Evolutionary conservation across 805 yeast genomes (phyloP).

Genomic region (Wickerhamiella sergipiensis): DNA sequence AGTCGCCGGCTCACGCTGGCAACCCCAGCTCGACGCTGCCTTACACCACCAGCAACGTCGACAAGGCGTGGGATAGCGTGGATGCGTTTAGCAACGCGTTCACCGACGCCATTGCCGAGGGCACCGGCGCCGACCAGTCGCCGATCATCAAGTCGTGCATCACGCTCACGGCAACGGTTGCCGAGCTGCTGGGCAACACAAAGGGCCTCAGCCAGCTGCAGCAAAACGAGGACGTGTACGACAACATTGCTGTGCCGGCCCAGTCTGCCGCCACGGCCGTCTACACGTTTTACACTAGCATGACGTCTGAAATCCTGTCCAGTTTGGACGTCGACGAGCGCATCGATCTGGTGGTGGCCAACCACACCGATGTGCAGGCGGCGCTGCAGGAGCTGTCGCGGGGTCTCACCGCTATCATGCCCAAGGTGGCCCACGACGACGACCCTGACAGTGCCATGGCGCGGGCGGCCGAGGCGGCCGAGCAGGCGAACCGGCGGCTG

Average conservation of each 20-base stretch:
- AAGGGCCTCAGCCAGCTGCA: constrained; percentile 55
- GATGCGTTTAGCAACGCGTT: constrained; percentile 72
- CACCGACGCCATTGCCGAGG: constrained; percentile 65
- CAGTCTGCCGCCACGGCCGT: constrained; percentile 46
- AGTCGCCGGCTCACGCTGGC: constrained; percentile 67
- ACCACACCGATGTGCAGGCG: constrained; percentile 63
- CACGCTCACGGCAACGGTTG: constrained; percentile 44
- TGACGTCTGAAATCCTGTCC: constrained; percentile 41
- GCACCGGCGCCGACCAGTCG: constrained; percentile 46
- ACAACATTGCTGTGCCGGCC: constrained; percentile 41
- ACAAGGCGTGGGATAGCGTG: constrained; percentile 53
- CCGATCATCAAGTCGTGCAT: constrained; percentile 49
- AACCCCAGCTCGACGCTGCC: constrained; percentile 63
- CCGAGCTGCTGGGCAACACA: constrained; percentile 50
- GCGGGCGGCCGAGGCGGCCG: constrained; percentile 57
- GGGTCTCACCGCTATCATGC: constrained; percentile 44
- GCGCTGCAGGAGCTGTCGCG: constrained; percentile 44
- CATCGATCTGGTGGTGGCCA: constrained; percentile 62
- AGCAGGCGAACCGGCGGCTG: constrained; percentile 49
- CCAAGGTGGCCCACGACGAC: constrained; percentile 35
- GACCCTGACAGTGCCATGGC: constrained; percentile 65
- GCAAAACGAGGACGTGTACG: constrained; percentile 27
- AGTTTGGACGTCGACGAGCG: constrained; percentile 40
- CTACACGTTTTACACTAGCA: constrained; percentile 45
- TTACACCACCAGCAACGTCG: constrained; percentile 52